A percentile compares a stretch with the other conserved stretches of the same genome.
phyloP scores from a whole-genome alignment of 2,329 filamentous ascomycete species.

The Aspergillus udagawae region DNA sequence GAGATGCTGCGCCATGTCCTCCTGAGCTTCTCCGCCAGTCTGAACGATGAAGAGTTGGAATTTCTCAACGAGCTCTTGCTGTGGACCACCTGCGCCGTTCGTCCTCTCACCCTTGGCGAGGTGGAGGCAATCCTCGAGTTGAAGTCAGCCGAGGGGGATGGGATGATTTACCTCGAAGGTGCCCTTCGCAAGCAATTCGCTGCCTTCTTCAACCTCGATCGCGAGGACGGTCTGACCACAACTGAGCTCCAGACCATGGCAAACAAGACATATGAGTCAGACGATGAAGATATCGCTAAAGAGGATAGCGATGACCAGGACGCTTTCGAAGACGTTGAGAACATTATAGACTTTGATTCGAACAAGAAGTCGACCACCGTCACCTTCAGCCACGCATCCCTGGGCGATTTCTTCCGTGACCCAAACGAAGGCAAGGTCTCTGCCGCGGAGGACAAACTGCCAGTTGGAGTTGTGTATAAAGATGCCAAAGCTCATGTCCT shows the following conservation, averaged over 20 bases:
- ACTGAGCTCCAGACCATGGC: conserved; percentile 12
- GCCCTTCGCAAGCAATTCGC: conserved; percentile 44
- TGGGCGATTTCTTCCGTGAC: conserved; percentile 21
- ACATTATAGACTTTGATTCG: conserved; percentile 15
- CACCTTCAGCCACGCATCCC: conserved; percentile 21
- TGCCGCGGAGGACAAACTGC: conserved; percentile 3
- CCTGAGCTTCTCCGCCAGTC: conserved; percentile 30
- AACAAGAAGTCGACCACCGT: conserved; percentile 14
- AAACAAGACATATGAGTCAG: conserved; percentile 1
- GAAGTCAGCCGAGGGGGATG: conserved; percentile 37
- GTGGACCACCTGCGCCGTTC: conserved; percentile 46
- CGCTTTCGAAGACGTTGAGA: conserved; percentile 8
- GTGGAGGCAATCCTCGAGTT: conserved; percentile 45
- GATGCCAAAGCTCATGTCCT: conserved; percentile 9
- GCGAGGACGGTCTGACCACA: conserved; percentile 37
- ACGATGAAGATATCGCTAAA: conserved; percentile 4
- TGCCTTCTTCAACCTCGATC: conserved; percentile 46
- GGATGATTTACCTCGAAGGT: conserved; percentile 35
- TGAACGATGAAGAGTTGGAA: conserved; percentile 30
- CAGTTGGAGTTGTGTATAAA: conserved; percentile 15
- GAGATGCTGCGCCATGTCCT: conserved; percentile 44
- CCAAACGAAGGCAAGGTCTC: conserved; percentile 12
- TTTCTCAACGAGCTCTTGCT: conserved; percentile 47
- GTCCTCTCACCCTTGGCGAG: conserved; percentile 43
- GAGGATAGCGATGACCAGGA: background rate